Conservation (phyloP, 1,139 yeast genomes). For the Komagataea norvegica region DNA sequence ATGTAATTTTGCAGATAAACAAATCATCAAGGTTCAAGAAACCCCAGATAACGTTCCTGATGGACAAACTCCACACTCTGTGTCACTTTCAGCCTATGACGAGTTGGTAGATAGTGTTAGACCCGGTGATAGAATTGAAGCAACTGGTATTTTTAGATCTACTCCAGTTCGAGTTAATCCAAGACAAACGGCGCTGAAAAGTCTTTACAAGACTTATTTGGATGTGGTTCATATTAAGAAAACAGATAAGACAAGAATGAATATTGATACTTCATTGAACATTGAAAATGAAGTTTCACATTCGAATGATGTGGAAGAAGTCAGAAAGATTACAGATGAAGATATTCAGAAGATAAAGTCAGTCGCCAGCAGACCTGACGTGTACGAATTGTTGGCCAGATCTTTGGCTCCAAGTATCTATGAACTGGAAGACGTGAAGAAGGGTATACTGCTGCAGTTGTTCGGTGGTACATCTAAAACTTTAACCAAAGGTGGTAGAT, state of each 20-base stretch:
- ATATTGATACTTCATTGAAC: constrained; percentile 68
- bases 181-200: constrained; percentile 77
- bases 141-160: constrained; percentile 91
- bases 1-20: constrained; percentile 91
- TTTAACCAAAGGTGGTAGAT: constrained; percentile 86
- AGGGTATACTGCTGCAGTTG: constrained; percentile 85
- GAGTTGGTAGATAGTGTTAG: constrained; percentile 91
- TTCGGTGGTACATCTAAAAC: constrained; percentile 95
- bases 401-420: constrained; percentile 94
- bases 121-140: constrained; percentile 96
- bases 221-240: constrained; percentile 93
- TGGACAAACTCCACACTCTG: constrained; percentile 98
- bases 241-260: constrained; percentile 76
- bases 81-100: constrained; percentile 90
- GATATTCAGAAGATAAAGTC: constrained; percentile 63
- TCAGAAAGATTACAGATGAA: constrained; percentile 59
- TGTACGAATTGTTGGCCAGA: constrained; percentile 84
- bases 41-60: constrained; percentile 98
- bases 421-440: constrained; percentile 94
- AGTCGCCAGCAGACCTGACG: constrained; percentile 63
- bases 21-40: constrained; percentile 88
- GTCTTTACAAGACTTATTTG: constrained; percentile 83
- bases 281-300: constrained; percentile 48
- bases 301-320: constrained; percentile 64
- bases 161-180: constrained; percentile 87